These are phyloP conservation scores for Trichosporon sp. DNA, from an alignment of 1,284 basidiomycete species.

Conservation along the genomic window DNA sequence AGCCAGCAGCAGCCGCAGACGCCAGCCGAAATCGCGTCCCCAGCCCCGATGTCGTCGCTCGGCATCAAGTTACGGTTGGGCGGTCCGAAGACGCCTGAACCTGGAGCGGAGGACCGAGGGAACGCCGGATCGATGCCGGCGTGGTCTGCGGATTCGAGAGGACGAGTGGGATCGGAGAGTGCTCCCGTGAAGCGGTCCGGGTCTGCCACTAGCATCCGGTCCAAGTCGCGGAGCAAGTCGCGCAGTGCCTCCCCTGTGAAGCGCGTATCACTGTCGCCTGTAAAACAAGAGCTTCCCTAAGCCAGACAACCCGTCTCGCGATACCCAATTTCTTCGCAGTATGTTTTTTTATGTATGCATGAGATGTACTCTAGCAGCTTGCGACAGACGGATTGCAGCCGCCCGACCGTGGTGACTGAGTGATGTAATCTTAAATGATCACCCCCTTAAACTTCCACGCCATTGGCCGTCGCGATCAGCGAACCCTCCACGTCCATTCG, in stretches of 20 bases:
- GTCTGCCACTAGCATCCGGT: not conserved
- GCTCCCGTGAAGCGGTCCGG: not conserved
- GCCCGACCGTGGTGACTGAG: no score
- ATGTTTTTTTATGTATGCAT: conserved; percentile 15
- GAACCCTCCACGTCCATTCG: conserved; percentile 18
- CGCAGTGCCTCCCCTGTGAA: conserved; percentile 17
- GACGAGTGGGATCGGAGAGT: not conserved
- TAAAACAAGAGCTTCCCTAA: conserved; percentile 25
- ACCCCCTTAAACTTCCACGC: conserved; percentile 18
- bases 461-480: conserved; percentile 19
- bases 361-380: conserved; percentile 12
- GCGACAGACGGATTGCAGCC: not conserved
- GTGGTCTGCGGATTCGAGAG: not conserved
- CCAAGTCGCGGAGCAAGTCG: conserved; percentile 22
- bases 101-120: not conserved
- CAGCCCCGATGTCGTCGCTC: conserved; percentile 18
- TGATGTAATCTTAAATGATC: conserved; percentile 4
- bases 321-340: conserved; percentile 14
- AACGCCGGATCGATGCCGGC: not conserved
- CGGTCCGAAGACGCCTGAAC: conserved; percentile 17
- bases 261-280: conserved; percentile 21
- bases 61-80: conserved; percentile 29
- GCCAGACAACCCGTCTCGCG: not conserved
- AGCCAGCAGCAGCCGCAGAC: conserved; percentile 22
- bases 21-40: not conserved